Evolutionary conservation across 2,329 filamentous ascomycete genomes (phyloP).

Genomic region (Sordariomycetes sp.): DNA sequence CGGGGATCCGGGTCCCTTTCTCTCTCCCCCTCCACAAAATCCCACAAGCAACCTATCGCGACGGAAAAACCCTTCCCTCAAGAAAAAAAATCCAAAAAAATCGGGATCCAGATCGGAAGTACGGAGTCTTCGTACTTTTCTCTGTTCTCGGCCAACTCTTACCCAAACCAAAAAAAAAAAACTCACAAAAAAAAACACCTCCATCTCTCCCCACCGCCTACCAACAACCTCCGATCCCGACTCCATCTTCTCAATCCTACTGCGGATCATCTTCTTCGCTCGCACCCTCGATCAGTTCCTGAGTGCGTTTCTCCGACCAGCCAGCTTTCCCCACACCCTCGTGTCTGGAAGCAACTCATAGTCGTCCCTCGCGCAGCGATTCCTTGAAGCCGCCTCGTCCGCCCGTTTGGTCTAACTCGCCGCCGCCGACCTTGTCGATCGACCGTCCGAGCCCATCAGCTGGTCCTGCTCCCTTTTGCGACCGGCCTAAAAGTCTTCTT

Average conservation of each 20-base stretch:
- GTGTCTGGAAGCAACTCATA: not conserved
- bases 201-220: constrained; percentile 7
- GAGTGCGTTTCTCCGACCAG: not conserved
- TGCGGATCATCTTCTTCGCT: not conserved
- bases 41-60: constrained; percentile 29
- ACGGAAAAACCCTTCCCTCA: constrained; percentile 12
- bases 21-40: constrained; percentile 26
- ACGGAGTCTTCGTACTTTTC: constrained; percentile 41
- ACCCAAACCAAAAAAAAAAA: constrained; percentile 33
- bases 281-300: not conserved
- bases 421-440: not conserved
- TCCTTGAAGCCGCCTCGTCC: constrained; percentile 5
- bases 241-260: not conserved
- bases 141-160: constrained; percentile 45
- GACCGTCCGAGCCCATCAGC: not conserved
- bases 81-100: constrained; percentile 24
- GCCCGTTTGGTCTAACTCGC: not conserved
- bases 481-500: not conserved
- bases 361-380: constrained; percentile 1
- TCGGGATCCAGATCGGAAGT: constrained; percentile 39
- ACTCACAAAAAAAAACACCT: constrained; percentile 43
- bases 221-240: constrained; percentile 1
- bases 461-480: constrained; percentile 4
- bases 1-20: constrained; percentile 18
- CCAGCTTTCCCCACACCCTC: not conserved